Evolutionary conservation across 2,329 filamentous ascomycete species (phyloP).

Genomic region (Cladosporium sp.): DNA sequence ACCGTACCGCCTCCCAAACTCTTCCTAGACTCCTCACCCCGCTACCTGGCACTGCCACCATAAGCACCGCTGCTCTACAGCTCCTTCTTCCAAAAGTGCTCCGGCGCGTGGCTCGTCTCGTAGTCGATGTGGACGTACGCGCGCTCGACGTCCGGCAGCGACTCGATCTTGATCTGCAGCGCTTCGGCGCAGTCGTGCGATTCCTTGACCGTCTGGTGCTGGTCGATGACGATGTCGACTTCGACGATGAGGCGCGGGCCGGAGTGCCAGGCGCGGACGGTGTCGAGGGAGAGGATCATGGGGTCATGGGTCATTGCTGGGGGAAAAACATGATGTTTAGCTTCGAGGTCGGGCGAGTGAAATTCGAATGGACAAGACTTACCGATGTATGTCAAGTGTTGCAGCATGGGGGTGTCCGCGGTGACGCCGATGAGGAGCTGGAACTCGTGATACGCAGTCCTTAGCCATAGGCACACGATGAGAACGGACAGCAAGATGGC

Average conservation of each 20-base stretch:
- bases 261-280: constrained; percentile 89
- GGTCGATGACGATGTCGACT: constrained; percentile 93
- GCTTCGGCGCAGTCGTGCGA: constrained; percentile 94
- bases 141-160: constrained; percentile 84
- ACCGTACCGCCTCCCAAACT: neutral
- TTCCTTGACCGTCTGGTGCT: constrained; percentile 66
- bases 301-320: constrained; percentile 80
- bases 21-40: neutral
- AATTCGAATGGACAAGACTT: constrained; percentile 29
- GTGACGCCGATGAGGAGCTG: constrained; percentile 86
- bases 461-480: constrained; percentile 78
- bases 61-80: constrained; percentile 40
- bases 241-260: constrained; percentile 89
- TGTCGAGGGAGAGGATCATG: constrained; percentile 82
- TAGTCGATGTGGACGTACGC: constrained; percentile 98
- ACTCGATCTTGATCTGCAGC: constrained; percentile 91
- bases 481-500: constrained; percentile 79
- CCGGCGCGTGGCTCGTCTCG: constrained; percentile 91
- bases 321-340: neutral
- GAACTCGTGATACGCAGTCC: constrained; percentile 86
- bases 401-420: constrained; percentile 80
- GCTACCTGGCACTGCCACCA: neutral
- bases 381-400: constrained; percentile 94
- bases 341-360: neutral
- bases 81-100: constrained; percentile 72